Evolutionary conservation across 352 stramenopile genomes (phyloP), one percentile per base, ranked within the genome.

Genomic region (Globisporangium acanthophoron): DNA sequence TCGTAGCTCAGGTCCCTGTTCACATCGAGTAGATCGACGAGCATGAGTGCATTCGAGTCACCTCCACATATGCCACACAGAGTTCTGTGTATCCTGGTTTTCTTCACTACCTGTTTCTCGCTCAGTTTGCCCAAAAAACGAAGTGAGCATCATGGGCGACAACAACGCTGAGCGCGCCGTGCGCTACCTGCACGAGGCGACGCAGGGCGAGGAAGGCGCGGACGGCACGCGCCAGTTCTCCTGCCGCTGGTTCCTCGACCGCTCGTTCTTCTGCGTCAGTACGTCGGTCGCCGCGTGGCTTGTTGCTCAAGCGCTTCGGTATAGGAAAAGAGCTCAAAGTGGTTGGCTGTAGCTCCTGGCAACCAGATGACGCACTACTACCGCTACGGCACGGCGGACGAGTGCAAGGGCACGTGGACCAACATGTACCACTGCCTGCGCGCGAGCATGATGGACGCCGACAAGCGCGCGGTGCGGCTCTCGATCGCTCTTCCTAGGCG

Each of bases 361-460:
- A 88, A 92, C 58, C 85, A 94, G 52, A 81, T 91, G 77, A 82
- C 81, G 58, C 75, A 90, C 56, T 91, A 88, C 62, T 94, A 94
- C 59, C 75, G 81, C 37, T 70, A 83, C 47, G 85, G 85, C 1
- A 66, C 69, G 35, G 74, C 80, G 24, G 85, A 94, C 50, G 74
- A 88, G 64, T 94, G 85, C 75, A 85, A 86, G n/a, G 80, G 67
- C 45, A 92, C 76, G 49, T 92, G 80, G 81, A 73, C 64, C 46
- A 90, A 89, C 66, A 90, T 92, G 78, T 89, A 80, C 58, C 66
- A 88, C 50, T 94, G 85, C 63, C 84, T 89, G 39, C 78, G 85
- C 41, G 65, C 76, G 24, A 91, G 76, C 62, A 75, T 91, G 52
- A 94, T 94, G 85, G 75, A 87, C 53, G 74, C 86, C 55, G 71